phyloP scores from a whole-genome alignment of 176 grass and related monocot species.

The Themeda triandra region DNA sequence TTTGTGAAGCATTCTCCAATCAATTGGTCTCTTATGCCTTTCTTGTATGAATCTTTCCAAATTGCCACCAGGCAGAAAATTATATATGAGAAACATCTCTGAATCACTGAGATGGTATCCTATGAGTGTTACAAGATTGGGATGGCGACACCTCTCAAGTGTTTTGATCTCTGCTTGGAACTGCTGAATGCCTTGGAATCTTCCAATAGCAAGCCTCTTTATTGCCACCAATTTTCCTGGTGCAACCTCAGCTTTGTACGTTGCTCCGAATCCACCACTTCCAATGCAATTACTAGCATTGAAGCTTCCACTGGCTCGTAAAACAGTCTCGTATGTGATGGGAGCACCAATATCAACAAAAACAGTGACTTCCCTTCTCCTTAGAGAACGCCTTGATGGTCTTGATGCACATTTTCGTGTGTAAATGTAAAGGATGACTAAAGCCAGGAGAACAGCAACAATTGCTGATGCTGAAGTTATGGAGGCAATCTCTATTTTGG shows the following conservation, averaged over 20 bases:
- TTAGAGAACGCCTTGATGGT: constrained; percentile 42
- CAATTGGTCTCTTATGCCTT: constrained; percentile 68
- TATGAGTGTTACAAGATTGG: constrained; percentile 88
- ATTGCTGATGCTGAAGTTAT: constrained; percentile 90
- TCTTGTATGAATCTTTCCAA: constrained; percentile 94
- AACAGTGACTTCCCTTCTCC: constrained; percentile 68
- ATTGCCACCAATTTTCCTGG: constrained; percentile 88
- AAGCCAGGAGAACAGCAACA: constrained; percentile 83
- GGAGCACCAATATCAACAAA: constrained; percentile 85
- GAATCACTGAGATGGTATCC: constrained; percentile 76
- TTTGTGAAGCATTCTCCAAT: constrained; percentile 98
- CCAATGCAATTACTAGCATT: constrained; percentile 95
- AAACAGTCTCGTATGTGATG: constrained; percentile 83
- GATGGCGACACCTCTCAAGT: constrained; percentile 72
- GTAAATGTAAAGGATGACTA: constrained; percentile 81
- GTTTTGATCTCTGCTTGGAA: constrained; percentile 95
- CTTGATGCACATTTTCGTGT: constrained; percentile 73
- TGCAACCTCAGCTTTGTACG: constrained; percentile 94
- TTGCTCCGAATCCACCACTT: constrained; percentile 93
- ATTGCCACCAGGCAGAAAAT: constrained; percentile 91
- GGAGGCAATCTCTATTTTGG: constrained; percentile 92
- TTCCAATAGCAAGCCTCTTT: constrained; percentile 87
- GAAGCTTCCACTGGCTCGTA: constrained; percentile 69
- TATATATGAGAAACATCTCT: constrained; percentile 98
- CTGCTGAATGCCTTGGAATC: constrained; percentile 88